These are phyloP conservation scores for Diospyros kaki DNA, from an alignment of 148 eudicot genomes.

Conservation along the genomic window DNA sequence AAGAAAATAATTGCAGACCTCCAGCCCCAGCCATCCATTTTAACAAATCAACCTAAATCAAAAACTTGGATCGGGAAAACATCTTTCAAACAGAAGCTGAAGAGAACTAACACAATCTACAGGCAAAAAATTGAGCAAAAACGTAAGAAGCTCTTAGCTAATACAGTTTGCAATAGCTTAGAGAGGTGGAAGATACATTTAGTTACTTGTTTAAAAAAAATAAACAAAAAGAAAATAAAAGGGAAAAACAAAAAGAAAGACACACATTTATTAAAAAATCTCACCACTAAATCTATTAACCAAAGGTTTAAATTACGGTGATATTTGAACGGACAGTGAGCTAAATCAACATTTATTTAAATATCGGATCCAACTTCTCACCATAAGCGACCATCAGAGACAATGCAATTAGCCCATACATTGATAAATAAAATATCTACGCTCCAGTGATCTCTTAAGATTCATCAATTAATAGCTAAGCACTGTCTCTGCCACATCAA, in stretches of 20 bases:
- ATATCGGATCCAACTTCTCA: neutral
- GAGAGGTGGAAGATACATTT: too few species aligned
- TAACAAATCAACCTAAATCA: neutral
- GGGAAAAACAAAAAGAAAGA: neutral
- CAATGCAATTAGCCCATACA: neutral
- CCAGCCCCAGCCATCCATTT: neutral
- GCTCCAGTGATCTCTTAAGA: too few species aligned
- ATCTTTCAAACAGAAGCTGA: neutral
- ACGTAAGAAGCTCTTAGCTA: neutral
- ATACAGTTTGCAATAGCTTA: neutral
- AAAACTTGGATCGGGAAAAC: neutral
- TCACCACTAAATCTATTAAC: too few species aligned
- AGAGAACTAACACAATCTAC: conserved; percentile 1
- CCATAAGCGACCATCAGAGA: neutral
- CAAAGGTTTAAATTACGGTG: neutral
- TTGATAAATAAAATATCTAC: too few species aligned
- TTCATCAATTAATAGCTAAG: too few species aligned
- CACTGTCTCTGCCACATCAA: too few species aligned
- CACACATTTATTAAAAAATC: too few species aligned
- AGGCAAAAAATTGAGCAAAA: neutral
- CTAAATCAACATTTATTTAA: neutral
- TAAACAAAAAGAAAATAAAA: neutral
- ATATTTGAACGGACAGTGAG: neutral
- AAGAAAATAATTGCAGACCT: neutral
- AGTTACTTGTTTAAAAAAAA: too few species aligned